A percentile compares a stretch with the other conserved stretches of the same genome.
Conservation (phyloP, 345 rosid genomes). For the Populus alba region DNA sequence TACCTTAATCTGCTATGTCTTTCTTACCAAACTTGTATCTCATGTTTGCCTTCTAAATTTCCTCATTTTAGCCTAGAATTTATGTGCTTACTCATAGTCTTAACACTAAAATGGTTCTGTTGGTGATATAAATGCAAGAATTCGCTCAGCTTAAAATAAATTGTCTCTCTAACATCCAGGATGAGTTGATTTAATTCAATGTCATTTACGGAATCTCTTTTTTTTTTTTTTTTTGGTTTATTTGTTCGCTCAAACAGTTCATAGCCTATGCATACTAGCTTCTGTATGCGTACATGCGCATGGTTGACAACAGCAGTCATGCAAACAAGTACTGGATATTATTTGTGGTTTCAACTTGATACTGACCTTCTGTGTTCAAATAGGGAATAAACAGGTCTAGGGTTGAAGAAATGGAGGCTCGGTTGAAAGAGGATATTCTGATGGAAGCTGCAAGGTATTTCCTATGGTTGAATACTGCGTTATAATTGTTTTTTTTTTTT, state of each 20-base stretch:
- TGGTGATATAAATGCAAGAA: background rate
- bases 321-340: background rate
- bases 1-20: background rate
- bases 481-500: background rate
- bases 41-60: background rate
- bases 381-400: slow-evolving; percentile 90
- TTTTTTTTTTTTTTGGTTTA: background rate
- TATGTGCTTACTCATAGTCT: no score
- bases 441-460: slow-evolving; percentile 82
- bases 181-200: background rate
- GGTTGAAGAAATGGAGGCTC: slow-evolving; percentile 95
- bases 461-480: slow-evolving; percentile 6
- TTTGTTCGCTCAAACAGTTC: background rate
- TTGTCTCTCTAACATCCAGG: background rate
- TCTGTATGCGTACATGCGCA: background rate
- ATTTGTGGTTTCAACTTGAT: background rate
- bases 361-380: slow-evolving; percentile 18
- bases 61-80: background rate
- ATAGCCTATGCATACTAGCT: background rate
- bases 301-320: background rate
- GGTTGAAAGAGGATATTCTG: slow-evolving; percentile 84
- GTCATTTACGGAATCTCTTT: background rate
- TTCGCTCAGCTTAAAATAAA: background rate
- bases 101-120: background rate
- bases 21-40: background rate